Percentiles rank a stretch among this genome's conserved stretches.
Conservation (phyloP, 148 eudicot genomes). For the Dysphania ambrosioides region DNA sequence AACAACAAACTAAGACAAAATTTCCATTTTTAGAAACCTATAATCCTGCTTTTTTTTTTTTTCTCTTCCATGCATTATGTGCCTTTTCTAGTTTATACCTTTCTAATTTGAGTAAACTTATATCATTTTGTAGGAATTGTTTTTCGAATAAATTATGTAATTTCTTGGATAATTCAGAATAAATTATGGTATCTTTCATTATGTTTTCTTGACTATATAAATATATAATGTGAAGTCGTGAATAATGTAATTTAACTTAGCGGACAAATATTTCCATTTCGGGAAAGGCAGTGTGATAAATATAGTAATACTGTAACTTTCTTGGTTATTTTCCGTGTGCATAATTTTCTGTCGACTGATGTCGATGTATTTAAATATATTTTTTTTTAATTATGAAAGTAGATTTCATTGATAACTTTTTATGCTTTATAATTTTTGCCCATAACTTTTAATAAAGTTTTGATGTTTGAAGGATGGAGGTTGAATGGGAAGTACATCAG, state of each 20-base stretch:
- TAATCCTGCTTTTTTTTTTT: constrained; percentile 4
- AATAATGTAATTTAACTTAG: background rate
- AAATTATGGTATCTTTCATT: background rate
- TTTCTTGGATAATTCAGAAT: background rate
- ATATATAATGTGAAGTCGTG: no score
- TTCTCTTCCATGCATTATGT: background rate
- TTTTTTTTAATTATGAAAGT: no score
- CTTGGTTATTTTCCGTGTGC: constrained; percentile 8
- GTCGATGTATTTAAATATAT: background rate
- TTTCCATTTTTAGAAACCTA: constrained; percentile 9
- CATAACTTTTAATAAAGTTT: no score
- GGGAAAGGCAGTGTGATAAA: constrained; percentile 4
- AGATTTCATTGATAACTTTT: background rate
- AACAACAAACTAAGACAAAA: background rate
- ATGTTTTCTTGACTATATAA: background rate
- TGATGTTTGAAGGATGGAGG: constrained; percentile 34
- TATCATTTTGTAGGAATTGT: no score
- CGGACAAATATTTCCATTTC: background rate
- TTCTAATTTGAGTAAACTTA: no score
- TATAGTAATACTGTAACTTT: no score
- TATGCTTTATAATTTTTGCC: background rate
- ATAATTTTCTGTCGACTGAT: background rate
- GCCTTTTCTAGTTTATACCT: background rate
- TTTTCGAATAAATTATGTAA: no score
- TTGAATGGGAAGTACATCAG: constrained; percentile 31